A percentile compares a stretch with the other conserved stretches of the same genome.
phyloP scores from a whole-genome alignment of 208 protist species.

The Crithidia bombi region DNA sequence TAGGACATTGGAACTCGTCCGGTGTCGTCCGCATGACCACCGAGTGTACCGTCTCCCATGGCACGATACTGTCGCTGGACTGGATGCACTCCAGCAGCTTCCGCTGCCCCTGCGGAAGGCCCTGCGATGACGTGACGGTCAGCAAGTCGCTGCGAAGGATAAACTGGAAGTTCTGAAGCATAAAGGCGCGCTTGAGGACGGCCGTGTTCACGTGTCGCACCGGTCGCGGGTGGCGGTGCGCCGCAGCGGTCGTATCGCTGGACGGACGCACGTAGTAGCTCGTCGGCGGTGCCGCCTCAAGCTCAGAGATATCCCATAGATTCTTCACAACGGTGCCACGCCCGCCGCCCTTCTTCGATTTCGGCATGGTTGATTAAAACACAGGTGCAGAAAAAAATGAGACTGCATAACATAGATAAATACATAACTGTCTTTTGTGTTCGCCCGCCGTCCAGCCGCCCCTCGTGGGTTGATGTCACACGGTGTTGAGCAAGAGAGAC shows the following conservation, averaged over 20 bases:
- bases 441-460: neutral
- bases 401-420: slow-evolving; percentile 7
- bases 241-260: slow-evolving; percentile 11
- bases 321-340: slow-evolving; percentile 36
- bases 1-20: slow-evolving; percentile 85
- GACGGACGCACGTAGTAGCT: slow-evolving; percentile 4
- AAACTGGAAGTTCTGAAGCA: slow-evolving; percentile 91
- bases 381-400: neutral
- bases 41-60: slow-evolving; percentile 83
- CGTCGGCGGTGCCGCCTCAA: slow-evolving; percentile 6
- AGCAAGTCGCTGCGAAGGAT: slow-evolving; percentile 77
- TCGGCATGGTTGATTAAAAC: slow-evolving; percentile 15
- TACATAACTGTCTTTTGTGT: neutral
- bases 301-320: slow-evolving; percentile 29
- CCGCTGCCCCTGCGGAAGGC: slow-evolving; percentile 66
- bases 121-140: slow-evolving; percentile 31
- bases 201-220: slow-evolving; percentile 47
- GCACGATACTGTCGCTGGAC: slow-evolving; percentile 55
- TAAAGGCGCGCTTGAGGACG: slow-evolving; percentile 71
- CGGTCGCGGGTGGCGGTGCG: slow-evolving; percentile 31
- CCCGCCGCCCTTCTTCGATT: slow-evolving; percentile 34
- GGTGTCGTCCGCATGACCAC: slow-evolving; percentile 74
- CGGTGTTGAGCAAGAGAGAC: too few relatives aligned
- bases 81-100: slow-evolving; percentile 63
- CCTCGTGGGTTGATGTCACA: too few relatives aligned